Evolutionary conservation across 116 monocot species (phyloP), one percentile per base, ranked within the genome.

Genomic region (Papilionanthe hybrid): DNA sequence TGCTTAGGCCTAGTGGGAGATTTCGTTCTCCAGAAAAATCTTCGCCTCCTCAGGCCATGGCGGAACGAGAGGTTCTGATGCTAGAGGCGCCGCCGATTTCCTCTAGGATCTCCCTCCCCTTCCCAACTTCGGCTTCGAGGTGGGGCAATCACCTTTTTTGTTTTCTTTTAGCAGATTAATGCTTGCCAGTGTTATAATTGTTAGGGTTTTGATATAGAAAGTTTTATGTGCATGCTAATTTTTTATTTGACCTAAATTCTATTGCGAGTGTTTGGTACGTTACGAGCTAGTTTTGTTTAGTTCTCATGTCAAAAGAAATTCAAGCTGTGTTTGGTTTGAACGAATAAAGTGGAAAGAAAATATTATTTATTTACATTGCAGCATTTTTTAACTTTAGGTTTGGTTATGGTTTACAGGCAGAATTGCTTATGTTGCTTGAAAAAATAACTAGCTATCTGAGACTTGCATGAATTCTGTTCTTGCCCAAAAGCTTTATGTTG

Each of bases 1-100:
- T 45, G 44, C 2, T 37, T 37, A 37, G 37, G 37, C 37, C 37
- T 37, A 37, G 37, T 3, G 37, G 10, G 60, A 81, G 42, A 29
- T 19, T 17, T 18, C 4, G 17, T 17, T 53, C 53, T 49, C 9
- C 53, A 17, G 15, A 15, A 15, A 17, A 53, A 53, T 17, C 53
- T 53, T 2, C 17, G 53, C 48, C 37, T 60, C 42, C 66, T 4
- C 27, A 44, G 37, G 65, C 28, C 37, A 85, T 83, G 94, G 86
- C 87, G 82, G 87, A 78, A 42, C 82, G 86, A 44, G 91, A 91
- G 79, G 83, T 95, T 17, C 83, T 99, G 66, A 94, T 99, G 99
- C 93, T 99, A 32, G 99, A 94, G 19, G 91, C 99, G 42, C 90
- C 99, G 55, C 99, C 42, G 93, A 99, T 80, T 99, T 93, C 77